Evolutionary conservation across 208 protist species (phyloP).

Genomic region (Phytomonas serpens): DNA sequence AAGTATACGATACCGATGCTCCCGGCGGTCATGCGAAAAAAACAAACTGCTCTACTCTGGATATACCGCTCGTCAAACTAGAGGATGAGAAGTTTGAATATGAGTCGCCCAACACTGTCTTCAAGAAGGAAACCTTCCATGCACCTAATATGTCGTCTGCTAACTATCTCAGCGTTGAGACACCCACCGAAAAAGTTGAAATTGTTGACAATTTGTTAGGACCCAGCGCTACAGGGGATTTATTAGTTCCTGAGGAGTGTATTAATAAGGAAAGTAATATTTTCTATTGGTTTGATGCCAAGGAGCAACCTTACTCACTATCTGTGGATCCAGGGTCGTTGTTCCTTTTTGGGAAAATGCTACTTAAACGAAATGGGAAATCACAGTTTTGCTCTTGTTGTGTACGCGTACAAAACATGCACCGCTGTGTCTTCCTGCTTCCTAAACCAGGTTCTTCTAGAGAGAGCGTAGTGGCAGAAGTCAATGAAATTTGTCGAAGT

Average conservation of each 20-base stretch:
- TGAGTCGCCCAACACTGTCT: neutral
- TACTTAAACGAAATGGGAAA: slow-evolving; percentile 24
- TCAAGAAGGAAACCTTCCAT: neutral
- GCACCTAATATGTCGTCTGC: neutral
- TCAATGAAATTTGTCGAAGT: slow-evolving; percentile 61
- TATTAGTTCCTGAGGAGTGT: neutral
- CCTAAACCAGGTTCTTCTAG: slow-evolving; percentile 49
- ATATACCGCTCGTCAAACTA: slow-evolving; percentile 10
- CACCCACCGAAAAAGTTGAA: neutral
- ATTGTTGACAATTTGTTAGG: neutral
- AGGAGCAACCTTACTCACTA: slow-evolving; percentile 63
- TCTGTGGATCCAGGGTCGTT: slow-evolving; percentile 74
- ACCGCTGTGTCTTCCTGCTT: slow-evolving; percentile 70
- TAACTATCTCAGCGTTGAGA: neutral
- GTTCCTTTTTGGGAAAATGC: slow-evolving; percentile 86
- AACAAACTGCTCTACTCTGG: neutral
- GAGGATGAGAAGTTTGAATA: slow-evolving; percentile 19
- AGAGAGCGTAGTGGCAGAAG: slow-evolving; percentile 70
- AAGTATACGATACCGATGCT: neutral
- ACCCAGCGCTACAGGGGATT: neutral
- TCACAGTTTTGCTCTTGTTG: slow-evolving; percentile 61
- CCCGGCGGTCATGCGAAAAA: neutral
- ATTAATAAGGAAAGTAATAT: slow-evolving; percentile 1
- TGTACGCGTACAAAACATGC: slow-evolving; percentile 72
- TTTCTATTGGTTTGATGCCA: slow-evolving; percentile 88